A percentile compares a stretch with the other conserved stretches of the same genome.
Conservation (phyloP, 2,329 filamentous ascomycete species). For the Ciborinia camelliae region DNA sequence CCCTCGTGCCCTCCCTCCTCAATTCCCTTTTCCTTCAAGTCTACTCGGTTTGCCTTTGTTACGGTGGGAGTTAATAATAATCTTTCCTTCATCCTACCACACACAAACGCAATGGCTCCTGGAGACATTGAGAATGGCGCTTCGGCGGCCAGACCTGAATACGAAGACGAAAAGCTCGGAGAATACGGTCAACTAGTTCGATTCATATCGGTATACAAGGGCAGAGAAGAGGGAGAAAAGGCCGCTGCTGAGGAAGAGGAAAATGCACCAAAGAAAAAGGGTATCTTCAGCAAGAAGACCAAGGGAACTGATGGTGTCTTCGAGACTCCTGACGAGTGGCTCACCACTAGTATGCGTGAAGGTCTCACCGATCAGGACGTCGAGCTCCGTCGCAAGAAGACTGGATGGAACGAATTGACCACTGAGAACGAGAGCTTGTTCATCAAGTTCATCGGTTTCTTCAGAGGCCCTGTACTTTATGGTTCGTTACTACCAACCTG, state of each 20-base stretch:
- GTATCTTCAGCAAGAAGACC: slow-evolving; percentile 46
- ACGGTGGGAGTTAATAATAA: slow-evolving; percentile 18
- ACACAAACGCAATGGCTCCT: slow-evolving; percentile 14
- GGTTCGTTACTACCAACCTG: slow-evolving; percentile 49
- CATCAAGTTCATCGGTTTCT: slow-evolving; percentile 71
- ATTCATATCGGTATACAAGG: slow-evolving; percentile 65
- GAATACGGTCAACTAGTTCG: slow-evolving; percentile 64
- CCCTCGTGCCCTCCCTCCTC: not conserved
- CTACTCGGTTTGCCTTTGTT: slow-evolving; percentile 13
- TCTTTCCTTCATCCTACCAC: slow-evolving; percentile 16
- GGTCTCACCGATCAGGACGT: slow-evolving; percentile 60
- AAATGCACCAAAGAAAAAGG: slow-evolving; percentile 46
- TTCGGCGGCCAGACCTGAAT: slow-evolving; percentile 12
- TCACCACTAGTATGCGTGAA: slow-evolving; percentile 62
- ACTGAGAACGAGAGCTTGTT: slow-evolving; percentile 75
- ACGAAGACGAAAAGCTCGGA: slow-evolving; percentile 42
- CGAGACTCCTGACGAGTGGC: slow-evolving; percentile 59
- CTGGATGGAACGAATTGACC: slow-evolving; percentile 68
- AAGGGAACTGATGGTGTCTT: slow-evolving; percentile 39
- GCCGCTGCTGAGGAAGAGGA: slow-evolving; percentile 44
- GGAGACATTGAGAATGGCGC: slow-evolving; percentile 19
- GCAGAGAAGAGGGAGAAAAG: slow-evolving; percentile 50
- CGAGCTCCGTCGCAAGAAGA: slow-evolving; percentile 61
- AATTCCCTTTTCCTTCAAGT: not conserved
- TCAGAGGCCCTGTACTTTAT: slow-evolving; percentile 73